Evolutionary conservation across 2,329 filamentous ascomycete genomes (phyloP), one percentile per base, ranked within the genome.

Genomic region (Trichoderma sp.): DNA sequence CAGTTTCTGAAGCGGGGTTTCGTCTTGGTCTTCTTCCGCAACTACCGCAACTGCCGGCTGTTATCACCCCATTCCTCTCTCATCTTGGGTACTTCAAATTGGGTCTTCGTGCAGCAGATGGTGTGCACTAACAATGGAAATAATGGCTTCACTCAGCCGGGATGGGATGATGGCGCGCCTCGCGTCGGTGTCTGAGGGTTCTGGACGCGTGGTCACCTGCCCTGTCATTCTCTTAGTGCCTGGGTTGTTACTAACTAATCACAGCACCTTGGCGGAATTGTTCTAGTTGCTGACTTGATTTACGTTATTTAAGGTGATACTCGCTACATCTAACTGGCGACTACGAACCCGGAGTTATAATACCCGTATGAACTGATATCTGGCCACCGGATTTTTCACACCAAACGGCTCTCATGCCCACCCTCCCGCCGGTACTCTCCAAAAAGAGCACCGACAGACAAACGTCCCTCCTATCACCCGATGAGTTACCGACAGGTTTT

Each of bases 201-300:
- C 15, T 55, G 23, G 15, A 71, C 70, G 70, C 70, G 70, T 71
- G 58, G 55, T 71, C 70, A 71, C 70, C 70, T 71, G 70, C 12
- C 63, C 68, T 20, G 9, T 34, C 17, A 39, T 20, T 11, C 17
- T 43, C 32, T 28, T 57, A 39, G 64, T 57, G 6, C 30, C 23
- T 55, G 8, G 28, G 28, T 20, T 7, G 11, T 64, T 53, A 12
- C 20, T 12, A 53, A 53, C 28, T 59, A 59, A 32, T 59, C n/a
- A 36, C 20, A 36, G 7, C 6, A 3, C 47, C 47, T 3, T 53
- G 47, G 5, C 47, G 20, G 47, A 53, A 53, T 53, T 23, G 47
- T 53, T 53, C 47, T 53, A 53, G 47, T 23, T 53, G 47, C 47
- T 53, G 47, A 53, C 47, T 53, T 53, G 20, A 53, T 53, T 53